Conservation (phyloP, 768 basidiomycete species). For the Lyophyllum shimeji region DNA sequence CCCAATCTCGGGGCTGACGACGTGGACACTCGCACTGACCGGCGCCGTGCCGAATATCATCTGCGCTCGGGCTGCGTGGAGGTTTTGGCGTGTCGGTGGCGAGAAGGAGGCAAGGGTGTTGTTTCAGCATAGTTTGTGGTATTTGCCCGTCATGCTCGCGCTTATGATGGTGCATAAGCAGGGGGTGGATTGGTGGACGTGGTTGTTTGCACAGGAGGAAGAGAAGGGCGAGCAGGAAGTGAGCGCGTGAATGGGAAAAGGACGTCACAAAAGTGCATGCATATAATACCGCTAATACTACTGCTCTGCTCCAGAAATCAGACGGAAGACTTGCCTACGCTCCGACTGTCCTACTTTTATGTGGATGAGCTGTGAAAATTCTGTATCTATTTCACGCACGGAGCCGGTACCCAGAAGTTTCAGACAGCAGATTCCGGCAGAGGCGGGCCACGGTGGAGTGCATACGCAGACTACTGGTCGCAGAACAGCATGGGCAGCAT, state of each 20-base stretch:
- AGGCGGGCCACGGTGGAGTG: too few species aligned
- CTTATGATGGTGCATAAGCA: slow-evolving; percentile 96
- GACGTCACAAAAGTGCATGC: not conserved
- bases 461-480: too few species aligned
- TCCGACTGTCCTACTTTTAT: too few species aligned
- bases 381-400: too few species aligned
- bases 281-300: not conserved
- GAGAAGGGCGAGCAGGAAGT: slow-evolving; percentile 11
- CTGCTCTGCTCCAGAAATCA: too few species aligned
- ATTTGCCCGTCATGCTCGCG: slow-evolving; percentile 84
- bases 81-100: slow-evolving; percentile 69
- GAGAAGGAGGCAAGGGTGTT: slow-evolving; percentile 77
- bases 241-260: not conserved
- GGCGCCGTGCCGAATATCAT: slow-evolving; percentile 74
- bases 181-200: slow-evolving; percentile 73
- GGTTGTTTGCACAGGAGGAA: slow-evolving; percentile 44
- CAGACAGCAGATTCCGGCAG: too few species aligned
- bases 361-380: too few species aligned
- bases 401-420: too few species aligned
- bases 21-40: slow-evolving; percentile 82
- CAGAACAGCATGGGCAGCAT: too few species aligned
- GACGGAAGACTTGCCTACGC: too few species aligned
- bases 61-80: slow-evolving; percentile 65
- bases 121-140: slow-evolving; percentile 86
- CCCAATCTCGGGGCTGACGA: slow-evolving; percentile 92